A percentile compares a stretch with the other conserved stretches of the same genome.
phyloP scores from a whole-genome alignment of 495 filamentous ascomycete genomes.

The Neurospora pannonica region DNA sequence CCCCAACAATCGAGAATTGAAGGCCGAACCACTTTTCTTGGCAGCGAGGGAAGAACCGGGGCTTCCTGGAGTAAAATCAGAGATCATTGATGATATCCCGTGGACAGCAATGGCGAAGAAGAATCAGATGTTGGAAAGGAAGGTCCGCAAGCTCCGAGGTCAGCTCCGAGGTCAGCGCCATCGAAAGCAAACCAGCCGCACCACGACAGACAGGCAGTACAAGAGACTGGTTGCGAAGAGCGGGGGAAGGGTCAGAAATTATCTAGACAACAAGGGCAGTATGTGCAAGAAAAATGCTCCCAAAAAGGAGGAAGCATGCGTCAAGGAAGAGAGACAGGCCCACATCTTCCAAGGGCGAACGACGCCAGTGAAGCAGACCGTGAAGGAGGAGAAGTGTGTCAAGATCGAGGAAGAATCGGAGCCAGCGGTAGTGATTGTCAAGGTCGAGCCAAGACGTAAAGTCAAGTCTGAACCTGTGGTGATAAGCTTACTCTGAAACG shows the following conservation, averaged over 20 bases:
- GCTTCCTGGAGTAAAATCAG: background rate
- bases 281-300: background rate
- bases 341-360: background rate
- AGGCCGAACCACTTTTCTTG: background rate
- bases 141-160: background rate
- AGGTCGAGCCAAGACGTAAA: background rate
- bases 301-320: background rate
- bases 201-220: background rate
- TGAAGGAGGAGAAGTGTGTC: background rate
- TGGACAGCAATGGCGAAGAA: background rate
- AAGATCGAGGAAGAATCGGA: background rate
- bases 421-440: background rate
- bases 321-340: background rate
- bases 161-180: background rate
- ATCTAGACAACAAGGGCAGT: background rate
- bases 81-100: background rate
- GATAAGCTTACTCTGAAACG: background rate
- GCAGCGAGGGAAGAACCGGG: background rate
- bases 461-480: background rate
- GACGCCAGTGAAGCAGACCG: background rate
- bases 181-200: background rate
- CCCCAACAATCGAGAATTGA: background rate
- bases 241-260: background rate
- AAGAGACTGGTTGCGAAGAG: background rate
- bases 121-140: background rate